Conservation (phyloP, 225 moss, liverwort and hornwort species). For the Physcomitrellopsis africana region DNA sequence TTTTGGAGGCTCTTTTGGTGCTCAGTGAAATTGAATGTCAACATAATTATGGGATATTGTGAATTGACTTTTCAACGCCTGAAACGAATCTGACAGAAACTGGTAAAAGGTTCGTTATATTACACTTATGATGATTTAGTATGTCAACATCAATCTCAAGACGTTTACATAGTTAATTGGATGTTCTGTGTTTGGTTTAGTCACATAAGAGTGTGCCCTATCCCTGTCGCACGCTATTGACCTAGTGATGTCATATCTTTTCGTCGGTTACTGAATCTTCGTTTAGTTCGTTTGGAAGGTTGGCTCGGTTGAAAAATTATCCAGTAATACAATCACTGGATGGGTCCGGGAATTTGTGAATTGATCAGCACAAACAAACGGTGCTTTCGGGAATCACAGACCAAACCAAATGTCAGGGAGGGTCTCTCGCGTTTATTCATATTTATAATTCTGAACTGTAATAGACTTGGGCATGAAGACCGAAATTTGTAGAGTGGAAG, state of each 20-base stretch:
- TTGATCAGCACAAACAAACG: slow-evolving; percentile 21
- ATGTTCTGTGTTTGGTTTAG: slow-evolving; percentile 20
- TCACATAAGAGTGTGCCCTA: slow-evolving; percentile 22
- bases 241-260: slow-evolving; percentile 8
- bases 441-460: slow-evolving; percentile 18
- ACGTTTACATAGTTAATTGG: not conserved
- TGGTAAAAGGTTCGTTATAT: slow-evolving; percentile 24
- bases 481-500: slow-evolving; percentile 9
- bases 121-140: not conserved
- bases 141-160: slow-evolving; percentile 7
- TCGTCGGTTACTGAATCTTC: slow-evolving; percentile 21
- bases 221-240: slow-evolving; percentile 21
- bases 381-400: slow-evolving; percentile 16
- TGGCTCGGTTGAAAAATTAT: slow-evolving; percentile 12
- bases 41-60: slow-evolving; percentile 12
- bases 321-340: slow-evolving; percentile 12
- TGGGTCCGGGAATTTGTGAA: slow-evolving; percentile 18
- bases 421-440: too few species aligned
- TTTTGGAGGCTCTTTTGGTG: slow-evolving; percentile 20
- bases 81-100: slow-evolving; percentile 24
- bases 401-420: slow-evolving; percentile 11
- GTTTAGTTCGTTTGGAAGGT: slow-evolving; percentile 16
- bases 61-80: not conserved
- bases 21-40: slow-evolving; percentile 13
- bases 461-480: slow-evolving; percentile 32